phyloP scores from a whole-genome alignment of 2,329 filamentous ascomycete genomes.

The Botrytis cinerea region DNA sequence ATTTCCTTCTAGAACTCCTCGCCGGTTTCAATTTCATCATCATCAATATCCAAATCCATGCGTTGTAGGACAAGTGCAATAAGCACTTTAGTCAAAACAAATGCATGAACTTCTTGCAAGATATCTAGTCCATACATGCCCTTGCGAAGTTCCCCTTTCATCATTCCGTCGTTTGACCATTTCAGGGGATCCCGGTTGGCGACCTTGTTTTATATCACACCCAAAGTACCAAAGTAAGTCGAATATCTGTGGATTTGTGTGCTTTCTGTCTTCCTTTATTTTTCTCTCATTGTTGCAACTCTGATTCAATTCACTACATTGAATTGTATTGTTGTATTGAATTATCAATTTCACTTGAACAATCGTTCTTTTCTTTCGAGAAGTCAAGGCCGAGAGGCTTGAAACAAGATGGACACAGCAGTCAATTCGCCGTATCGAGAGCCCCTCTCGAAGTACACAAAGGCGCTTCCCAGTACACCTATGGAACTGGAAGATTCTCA shows the following conservation, averaged over 20 bases:
- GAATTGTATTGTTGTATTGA: not conserved
- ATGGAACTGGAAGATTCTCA: slow-evolving; percentile 15
- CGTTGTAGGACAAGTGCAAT: not conserved
- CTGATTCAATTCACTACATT: not conserved
- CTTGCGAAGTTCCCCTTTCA: slow-evolving; percentile 8
- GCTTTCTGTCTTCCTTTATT: slow-evolving; percentile 3
- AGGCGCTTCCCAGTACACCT: slow-evolving; percentile 34
- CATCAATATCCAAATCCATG: slow-evolving; percentile 15
- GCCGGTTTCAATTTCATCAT: slow-evolving; percentile 7
- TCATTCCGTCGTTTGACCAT: slow-evolving; percentile 23
- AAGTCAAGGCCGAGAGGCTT: not conserved
- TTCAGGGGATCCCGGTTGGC: slow-evolving; percentile 23
- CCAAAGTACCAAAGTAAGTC: not conserved
- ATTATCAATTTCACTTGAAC: not conserved
- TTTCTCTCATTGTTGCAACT: not conserved
- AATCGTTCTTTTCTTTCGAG: not conserved
- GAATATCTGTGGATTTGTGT: not conserved
- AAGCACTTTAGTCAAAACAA: slow-evolving; percentile 15
- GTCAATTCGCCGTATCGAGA: slow-evolving; percentile 26
- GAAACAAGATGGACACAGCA: slow-evolving; percentile 8
- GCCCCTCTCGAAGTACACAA: slow-evolving; percentile 34
- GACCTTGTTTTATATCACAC: slow-evolving; percentile 21
- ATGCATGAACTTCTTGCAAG: slow-evolving; percentile 16
- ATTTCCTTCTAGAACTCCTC: slow-evolving; percentile 1
- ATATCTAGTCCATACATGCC: slow-evolving; percentile 13